These are phyloP conservation scores for Saccharum officinarum DNA, from an alignment of 176 grass and related monocot genomes.

Conservation along the genomic window DNA sequence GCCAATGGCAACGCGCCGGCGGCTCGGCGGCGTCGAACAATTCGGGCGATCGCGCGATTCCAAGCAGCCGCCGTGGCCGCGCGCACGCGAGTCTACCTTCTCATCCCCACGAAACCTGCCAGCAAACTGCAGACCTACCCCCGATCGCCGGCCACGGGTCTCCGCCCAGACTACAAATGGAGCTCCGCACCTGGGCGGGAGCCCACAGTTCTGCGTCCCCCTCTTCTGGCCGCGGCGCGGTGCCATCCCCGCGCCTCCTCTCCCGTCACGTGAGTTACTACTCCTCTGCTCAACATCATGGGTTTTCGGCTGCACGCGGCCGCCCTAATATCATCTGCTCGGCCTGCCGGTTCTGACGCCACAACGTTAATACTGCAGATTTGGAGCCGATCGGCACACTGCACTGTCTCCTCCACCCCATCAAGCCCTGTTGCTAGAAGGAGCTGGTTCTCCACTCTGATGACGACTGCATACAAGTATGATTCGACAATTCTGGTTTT, in stretches of 20 bases:
- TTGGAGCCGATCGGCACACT: neutral
- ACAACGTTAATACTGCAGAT: slow-evolving; percentile 20
- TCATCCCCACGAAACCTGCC: neutral
- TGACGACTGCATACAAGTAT: slow-evolving; percentile 42
- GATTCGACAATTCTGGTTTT: neutral
- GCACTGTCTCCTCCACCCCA: neutral
- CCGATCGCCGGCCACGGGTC: neutral
- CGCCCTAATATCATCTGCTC: neutral
- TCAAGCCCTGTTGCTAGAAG: neutral
- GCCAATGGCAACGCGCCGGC: neutral
- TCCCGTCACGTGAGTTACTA: neutral
- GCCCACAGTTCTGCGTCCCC: neutral
- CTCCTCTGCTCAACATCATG: neutral
- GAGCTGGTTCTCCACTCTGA: neutral
- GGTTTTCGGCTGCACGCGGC: too few species aligned
- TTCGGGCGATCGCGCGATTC: neutral
- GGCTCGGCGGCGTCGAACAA: slow-evolving; percentile 3
- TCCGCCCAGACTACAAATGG: slow-evolving; percentile 23
- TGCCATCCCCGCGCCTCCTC: neutral
- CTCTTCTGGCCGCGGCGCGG: neutral
- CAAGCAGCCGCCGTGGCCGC: neutral
- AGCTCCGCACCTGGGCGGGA: slow-evolving; percentile 1
- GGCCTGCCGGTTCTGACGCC: neutral
- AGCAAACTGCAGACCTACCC: neutral
- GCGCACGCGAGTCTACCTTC: neutral